A percentile compares a stretch with the other conserved stretches of the same genome.
These are phyloP conservation scores for Talaromyces borbonicus DNA, from an alignment of 495 filamentous ascomycete species.

Conservation along the genomic window DNA sequence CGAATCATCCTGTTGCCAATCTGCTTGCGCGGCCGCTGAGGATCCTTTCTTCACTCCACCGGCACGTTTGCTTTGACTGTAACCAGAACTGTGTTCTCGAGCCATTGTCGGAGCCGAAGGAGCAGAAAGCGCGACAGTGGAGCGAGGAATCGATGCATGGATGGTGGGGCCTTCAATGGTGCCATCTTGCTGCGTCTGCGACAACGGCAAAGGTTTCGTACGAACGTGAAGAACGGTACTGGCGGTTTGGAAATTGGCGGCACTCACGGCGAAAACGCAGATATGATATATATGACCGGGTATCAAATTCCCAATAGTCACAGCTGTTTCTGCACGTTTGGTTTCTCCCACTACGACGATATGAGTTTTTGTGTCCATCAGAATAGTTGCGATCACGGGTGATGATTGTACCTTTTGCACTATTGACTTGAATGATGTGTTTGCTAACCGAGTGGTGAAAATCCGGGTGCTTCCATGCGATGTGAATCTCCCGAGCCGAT, in stretches of 20 bases:
- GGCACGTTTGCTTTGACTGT: slow-evolving; percentile 50
- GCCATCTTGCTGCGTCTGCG: slow-evolving; percentile 44
- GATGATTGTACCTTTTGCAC: slow-evolving; percentile 74
- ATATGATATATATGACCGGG: slow-evolving; percentile 86
- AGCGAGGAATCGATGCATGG: slow-evolving; percentile 33
- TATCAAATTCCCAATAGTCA: slow-evolving; percentile 75
- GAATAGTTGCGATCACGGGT: not conserved
- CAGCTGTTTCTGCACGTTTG: slow-evolving; percentile 72
- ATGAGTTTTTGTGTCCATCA: slow-evolving; percentile 10
- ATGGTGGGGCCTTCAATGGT: slow-evolving; percentile 28
- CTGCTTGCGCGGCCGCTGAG: slow-evolving; percentile 55
- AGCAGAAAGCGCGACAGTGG: slow-evolving; percentile 42
- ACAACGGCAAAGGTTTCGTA: slow-evolving; percentile 49
- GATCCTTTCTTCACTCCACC: slow-evolving; percentile 67
- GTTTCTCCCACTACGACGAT: slow-evolving; percentile 67
- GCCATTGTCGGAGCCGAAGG: slow-evolving; percentile 45
- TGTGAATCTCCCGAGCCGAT: slow-evolving; percentile 71
- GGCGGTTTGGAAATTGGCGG: slow-evolving; percentile 82
- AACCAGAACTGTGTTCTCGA: slow-evolving; percentile 52
- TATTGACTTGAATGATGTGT: slow-evolving; percentile 88
- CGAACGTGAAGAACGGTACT: slow-evolving; percentile 75
- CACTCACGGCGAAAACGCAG: slow-evolving; percentile 78
- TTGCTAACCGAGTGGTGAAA: slow-evolving; percentile 70
- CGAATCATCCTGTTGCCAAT: slow-evolving; percentile 27
- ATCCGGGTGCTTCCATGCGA: slow-evolving; percentile 81